phyloP scores from a whole-genome alignment of 148 eudicot genomes.

The Salicornia ramosissima region DNA sequence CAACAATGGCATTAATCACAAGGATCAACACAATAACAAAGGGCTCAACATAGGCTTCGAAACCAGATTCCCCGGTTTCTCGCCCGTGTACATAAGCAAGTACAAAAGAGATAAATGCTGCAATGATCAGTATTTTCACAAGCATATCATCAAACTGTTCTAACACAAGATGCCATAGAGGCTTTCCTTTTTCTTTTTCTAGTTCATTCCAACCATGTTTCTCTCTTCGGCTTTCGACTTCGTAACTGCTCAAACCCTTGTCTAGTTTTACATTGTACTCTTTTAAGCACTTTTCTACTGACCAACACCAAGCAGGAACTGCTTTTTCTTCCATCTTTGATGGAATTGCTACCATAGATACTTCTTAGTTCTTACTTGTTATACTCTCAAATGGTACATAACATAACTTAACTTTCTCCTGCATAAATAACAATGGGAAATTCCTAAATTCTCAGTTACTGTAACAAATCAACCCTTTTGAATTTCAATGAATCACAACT shows the following conservation, averaged over 20 bases:
- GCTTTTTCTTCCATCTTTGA: slow-evolving; percentile 42
- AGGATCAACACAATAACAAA: slow-evolving; percentile 63
- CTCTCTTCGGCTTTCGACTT: slow-evolving; percentile 53
- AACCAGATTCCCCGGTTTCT: slow-evolving; percentile 47
- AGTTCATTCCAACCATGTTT: slow-evolving; percentile 72
- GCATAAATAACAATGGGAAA: neutral
- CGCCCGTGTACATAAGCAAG: slow-evolving; percentile 54
- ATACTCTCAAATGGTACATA: slow-evolving; percentile 6
- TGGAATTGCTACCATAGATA: slow-evolving; percentile 23
- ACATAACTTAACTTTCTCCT: slow-evolving; percentile 14
- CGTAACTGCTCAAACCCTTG: slow-evolving; percentile 51
- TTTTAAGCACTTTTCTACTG: slow-evolving; percentile 59
- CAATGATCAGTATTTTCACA: slow-evolving; percentile 63
- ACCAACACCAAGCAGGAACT: slow-evolving; percentile 61
- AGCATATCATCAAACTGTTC: slow-evolving; percentile 83
- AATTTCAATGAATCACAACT: neutral
- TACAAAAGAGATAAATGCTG: slow-evolving; percentile 68
- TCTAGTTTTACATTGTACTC: slow-evolving; percentile 52
- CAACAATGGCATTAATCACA: slow-evolving; percentile 70
- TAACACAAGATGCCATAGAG: slow-evolving; percentile 67
- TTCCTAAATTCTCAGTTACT: neutral
- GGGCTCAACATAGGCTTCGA: slow-evolving; percentile 72
- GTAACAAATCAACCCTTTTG: neutral
- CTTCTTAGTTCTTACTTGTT: neutral
- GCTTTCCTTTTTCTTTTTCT: slow-evolving; percentile 64